Conservation (phyloP, 2,329 filamentous ascomycete genomes). For the Ophiosphaerella herpotricha region DNA sequence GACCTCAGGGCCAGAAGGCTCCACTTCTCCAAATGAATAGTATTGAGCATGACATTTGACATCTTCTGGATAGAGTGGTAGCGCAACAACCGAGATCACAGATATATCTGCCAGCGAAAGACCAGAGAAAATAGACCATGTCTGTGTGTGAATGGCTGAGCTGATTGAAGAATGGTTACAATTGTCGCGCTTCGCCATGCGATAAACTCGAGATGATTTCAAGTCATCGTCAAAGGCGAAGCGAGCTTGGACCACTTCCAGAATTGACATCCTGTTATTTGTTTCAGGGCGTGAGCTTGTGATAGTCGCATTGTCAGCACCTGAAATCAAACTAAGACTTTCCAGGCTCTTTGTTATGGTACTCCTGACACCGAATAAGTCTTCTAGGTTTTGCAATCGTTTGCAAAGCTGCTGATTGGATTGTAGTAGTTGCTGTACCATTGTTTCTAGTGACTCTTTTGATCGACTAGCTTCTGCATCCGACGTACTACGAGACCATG, state of each 20-base stretch:
- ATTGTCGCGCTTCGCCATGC: background rate
- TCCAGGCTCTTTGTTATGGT: background rate
- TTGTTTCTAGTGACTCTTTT: conserved; percentile 1
- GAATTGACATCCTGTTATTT: background rate
- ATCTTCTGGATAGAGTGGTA: conserved; percentile 46
- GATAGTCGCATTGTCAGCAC: background rate
- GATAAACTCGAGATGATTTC: conserved; percentile 9
- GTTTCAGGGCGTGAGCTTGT: background rate
- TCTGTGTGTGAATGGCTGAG: conserved; percentile 3
- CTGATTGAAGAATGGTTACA: conserved; percentile 7
- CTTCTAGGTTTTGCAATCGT: conserved; percentile 5
- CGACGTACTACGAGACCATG: background rate
- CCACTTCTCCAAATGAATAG: conserved; percentile 33
- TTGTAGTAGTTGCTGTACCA: background rate
- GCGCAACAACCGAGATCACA: conserved; percentile 4
- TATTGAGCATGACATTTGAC: conserved; percentile 71
- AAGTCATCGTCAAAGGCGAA: conserved; percentile 10
- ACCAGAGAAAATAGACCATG: conserved; percentile 12
- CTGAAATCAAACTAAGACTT: background rate
- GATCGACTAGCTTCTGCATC: conserved; percentile 4
- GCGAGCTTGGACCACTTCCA: background rate
- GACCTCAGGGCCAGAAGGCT: no score
- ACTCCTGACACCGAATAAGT: conserved; percentile 3
- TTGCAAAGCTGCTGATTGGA: conserved; percentile 5
- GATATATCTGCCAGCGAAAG: conserved; percentile 9